These are phyloP conservation scores for Fusarium austroafricanum DNA, from an alignment of 2,329 filamentous ascomycete species.

Conservation along the genomic window DNA sequence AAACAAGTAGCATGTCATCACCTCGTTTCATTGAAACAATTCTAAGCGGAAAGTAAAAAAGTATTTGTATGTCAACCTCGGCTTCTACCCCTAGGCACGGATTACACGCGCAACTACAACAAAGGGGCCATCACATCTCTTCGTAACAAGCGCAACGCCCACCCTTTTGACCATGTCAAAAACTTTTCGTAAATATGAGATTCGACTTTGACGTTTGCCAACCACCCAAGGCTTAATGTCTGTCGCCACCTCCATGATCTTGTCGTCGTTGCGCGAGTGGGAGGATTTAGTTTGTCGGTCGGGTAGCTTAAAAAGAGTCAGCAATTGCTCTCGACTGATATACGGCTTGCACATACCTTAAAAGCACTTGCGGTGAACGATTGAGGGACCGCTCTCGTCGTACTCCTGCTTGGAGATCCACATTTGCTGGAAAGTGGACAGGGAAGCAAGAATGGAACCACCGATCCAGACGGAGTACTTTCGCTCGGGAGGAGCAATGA, in stretches of 20 bases:
- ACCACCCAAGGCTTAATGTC: conserved; percentile 58
- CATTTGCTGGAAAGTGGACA: conserved; percentile 99
- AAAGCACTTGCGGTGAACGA: conserved; percentile 99
- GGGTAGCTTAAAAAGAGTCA: conserved; percentile 48
- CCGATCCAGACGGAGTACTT: conserved; percentile 99
- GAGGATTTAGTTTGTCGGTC: conserved; percentile 50
- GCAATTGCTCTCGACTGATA: not conserved
- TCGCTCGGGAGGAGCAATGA: conserved; percentile 99
- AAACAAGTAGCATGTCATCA: conserved; percentile 39
- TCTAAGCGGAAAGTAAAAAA: conserved; percentile 58
- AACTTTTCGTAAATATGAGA: conserved; percentile 69
- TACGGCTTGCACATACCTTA: conserved; percentile 71
- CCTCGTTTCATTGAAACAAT: conserved; percentile 47
- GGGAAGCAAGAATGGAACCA: conserved; percentile 99
- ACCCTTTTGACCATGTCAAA: conserved; percentile 66
- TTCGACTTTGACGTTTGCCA: conserved; percentile 62
- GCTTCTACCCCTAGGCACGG: conserved; percentile 63
- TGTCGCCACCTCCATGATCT: conserved; percentile 59
- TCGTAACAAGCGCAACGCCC: conserved; percentile 61
- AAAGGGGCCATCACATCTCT: conserved; percentile 61
- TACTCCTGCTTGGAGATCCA: conserved; percentile 99
- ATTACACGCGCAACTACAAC: conserved; percentile 63
- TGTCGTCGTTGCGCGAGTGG: conserved; percentile 53
- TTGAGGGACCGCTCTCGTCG: conserved; percentile 99
- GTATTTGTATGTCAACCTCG: conserved; percentile 68